Base-by-base conservation (phyloP, 495 filamentous ascomycete species). In the Penicillium atrosanguineum region DNA sequence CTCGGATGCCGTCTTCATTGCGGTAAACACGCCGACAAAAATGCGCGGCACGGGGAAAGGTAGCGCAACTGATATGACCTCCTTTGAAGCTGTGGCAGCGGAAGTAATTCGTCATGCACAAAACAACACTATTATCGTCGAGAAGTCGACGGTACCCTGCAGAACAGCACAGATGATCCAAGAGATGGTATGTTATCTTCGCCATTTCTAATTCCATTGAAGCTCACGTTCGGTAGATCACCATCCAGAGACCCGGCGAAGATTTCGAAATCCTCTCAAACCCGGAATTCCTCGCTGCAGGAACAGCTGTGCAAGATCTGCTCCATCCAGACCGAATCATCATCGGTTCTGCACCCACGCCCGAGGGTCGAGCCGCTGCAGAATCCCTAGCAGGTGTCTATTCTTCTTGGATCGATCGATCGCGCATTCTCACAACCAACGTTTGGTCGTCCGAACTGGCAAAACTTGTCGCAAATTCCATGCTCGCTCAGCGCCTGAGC, bases 221-320 rank as follows among this genome's bases (percentile, higher is more conserved):
- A 4, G 9, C 45, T 26, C 31, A 7, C 19, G 15, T 1, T 26
- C 31, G 8, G 19, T 16, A 59, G 56, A 59, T 59, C 25, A 16
- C 21, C 7, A 48, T 56, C 26, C 57, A 52, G 38, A 29, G 57
- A 6, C 57, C 57, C 12, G 72, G 78, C 6, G 72, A 73, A 20
- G 89, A 84, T 82, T 91, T 91, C 52, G 85, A 91, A 53, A 78
- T 93, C 28, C 79, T 93, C 4, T 90, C 87, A 7, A 93, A 91
- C 60, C 89, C 89, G 4, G 88, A 93, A 57, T 91, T 91, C 55
- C 71, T 91, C 0, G 85, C 89, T 11, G 87, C 88, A 52, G 89
- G 89, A 26, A 90, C 84, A 0, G 88, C 89, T 0, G 78, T 91
- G 43, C 64, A 76, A 7, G 82, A 91, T 58, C 70, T 91, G 11